phyloP scores from a whole-genome alignment of 148 eudicot species.

The Beta vulgaris region DNA sequence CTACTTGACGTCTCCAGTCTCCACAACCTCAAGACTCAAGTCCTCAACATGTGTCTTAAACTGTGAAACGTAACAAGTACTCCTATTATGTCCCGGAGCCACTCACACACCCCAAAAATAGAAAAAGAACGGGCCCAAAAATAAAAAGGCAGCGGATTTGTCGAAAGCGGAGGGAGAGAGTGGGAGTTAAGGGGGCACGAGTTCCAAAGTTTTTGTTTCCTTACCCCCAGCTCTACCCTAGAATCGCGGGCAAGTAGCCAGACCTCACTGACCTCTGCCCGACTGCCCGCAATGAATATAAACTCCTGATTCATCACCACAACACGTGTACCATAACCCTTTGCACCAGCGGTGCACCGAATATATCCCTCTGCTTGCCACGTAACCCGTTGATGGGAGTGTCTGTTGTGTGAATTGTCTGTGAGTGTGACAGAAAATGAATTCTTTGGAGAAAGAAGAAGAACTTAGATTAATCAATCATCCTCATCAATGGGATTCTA shows the following conservation, averaged over 20 bases:
- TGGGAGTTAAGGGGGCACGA: slow-evolving; percentile 10
- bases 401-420: too few species aligned
- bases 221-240: slow-evolving; percentile 1
- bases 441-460: too few species aligned
- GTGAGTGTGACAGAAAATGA: too few species aligned
- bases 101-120: neutral
- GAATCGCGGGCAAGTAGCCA: slow-evolving; percentile 23
- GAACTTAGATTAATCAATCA: too few species aligned
- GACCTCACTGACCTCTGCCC: slow-evolving; percentile 2
- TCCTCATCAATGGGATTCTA: neutral
- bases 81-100: too few species aligned
- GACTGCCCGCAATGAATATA: too few species aligned
- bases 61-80: neutral
- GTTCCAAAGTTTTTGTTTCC: slow-evolving; percentile 26
- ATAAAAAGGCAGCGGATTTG: neutral
- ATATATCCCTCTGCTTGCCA: slow-evolving; percentile 1
- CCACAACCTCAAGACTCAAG: too few species aligned
- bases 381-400: slow-evolving; percentile 15
- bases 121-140: neutral
- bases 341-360: slow-evolving; percentile 24
- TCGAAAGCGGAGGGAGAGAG: neutral
- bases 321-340: slow-evolving; percentile 22
- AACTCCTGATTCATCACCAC: neutral
- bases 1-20: too few species aligned
- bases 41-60: neutral